Evolutionary conservation across 73 alveolate species (phyloP), one percentile per base, ranked within the genome.

Genomic region (Paramecium sonneborni): DNA sequence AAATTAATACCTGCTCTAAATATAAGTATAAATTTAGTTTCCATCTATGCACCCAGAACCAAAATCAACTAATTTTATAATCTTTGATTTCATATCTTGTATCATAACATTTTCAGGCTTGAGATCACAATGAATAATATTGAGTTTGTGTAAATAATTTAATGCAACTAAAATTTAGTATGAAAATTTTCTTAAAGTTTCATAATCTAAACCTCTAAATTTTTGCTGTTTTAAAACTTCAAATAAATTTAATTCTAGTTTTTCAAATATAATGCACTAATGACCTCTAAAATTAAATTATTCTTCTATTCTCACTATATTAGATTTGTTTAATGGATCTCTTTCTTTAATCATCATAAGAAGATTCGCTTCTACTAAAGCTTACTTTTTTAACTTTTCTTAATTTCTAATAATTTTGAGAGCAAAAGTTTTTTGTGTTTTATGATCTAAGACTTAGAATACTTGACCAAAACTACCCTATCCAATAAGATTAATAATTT

Each of bases 381-480:
- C 99, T 76, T 97, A 95, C 23, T 92, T 95, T 72, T 97, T 97
- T 72, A 97, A 94, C 85, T 97, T 97, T 70, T 97, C 94, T 93
- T 97, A 94, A 52, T 98, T 96, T 92, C 97, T 96, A 20, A 98
- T 96, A 32, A 98, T 97, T 95, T 98, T 98, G 5, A 98, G 79
- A 23, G 99, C 99, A 24, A 96, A 94, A 5, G 68, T 41, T 76
- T 95, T 98, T 91, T 96, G 96, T 15, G 93, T 92, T 88, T 96
- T 94, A 85, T 98, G 99, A 92, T 98, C 99, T 32, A 88, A 92
- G 37, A 99, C 98, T 95, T 97, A 85, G 1, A 96, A 84, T 1
- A 97, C 99, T 85, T 97, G 96, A 15, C 99, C 99, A 91, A 97
- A 98, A 10, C 99, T 93, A 3, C 99, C 99, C 68, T 93, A 93